Evolutionary conservation across 768 basidiomycete species (phyloP).

Genomic region (Macrolepiota albuminosa): DNA sequence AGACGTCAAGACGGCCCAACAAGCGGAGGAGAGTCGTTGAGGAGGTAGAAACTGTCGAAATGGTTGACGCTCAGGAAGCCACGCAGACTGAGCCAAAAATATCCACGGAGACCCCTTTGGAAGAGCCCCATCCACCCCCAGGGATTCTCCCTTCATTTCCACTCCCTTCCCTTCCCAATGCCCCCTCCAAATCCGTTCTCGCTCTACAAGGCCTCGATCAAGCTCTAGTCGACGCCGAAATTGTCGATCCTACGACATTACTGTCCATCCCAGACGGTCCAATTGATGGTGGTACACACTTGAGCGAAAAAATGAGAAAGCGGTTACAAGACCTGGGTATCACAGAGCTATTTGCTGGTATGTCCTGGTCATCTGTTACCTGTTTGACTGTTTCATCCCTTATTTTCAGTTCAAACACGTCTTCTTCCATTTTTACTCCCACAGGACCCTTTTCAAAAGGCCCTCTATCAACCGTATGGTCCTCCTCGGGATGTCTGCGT

Average conservation of each 20-base stretch:
- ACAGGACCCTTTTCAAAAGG: constrained; percentile 28
- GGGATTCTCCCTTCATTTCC: constrained; percentile 65
- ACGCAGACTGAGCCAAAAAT: constrained; percentile 9
- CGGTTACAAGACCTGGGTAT: constrained; percentile 75
- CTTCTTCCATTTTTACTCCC: constrained; percentile 80
- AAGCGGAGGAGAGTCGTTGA: constrained; percentile 39
- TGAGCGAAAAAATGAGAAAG: constrained; percentile 56
- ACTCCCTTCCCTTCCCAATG: constrained; percentile 56
- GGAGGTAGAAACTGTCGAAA: constrained; percentile 19
- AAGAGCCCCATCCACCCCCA: constrained; percentile 13
- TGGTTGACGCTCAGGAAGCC: constrained; percentile 15
- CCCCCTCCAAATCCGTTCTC: constrained; percentile 66
- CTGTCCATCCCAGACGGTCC: constrained; percentile 40
- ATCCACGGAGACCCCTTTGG: constrained; percentile 6
- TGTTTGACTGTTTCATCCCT: not conserved
- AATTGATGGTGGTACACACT: constrained; percentile 39
- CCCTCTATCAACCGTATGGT: constrained; percentile 62
- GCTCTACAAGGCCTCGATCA: constrained; percentile 76
- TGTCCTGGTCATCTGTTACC: constrained; percentile 12
- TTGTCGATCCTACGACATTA: constrained; percentile 52
- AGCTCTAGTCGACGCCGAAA: constrained; percentile 63
- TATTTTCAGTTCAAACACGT: constrained; percentile 73
- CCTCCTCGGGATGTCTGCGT: constrained; percentile 82
- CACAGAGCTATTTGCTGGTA: constrained; percentile 86
- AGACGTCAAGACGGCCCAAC: constrained; percentile 27